Evolutionary conservation across 768 basidiomycete species (phyloP).

Genomic region (Boletales sp.): DNA sequence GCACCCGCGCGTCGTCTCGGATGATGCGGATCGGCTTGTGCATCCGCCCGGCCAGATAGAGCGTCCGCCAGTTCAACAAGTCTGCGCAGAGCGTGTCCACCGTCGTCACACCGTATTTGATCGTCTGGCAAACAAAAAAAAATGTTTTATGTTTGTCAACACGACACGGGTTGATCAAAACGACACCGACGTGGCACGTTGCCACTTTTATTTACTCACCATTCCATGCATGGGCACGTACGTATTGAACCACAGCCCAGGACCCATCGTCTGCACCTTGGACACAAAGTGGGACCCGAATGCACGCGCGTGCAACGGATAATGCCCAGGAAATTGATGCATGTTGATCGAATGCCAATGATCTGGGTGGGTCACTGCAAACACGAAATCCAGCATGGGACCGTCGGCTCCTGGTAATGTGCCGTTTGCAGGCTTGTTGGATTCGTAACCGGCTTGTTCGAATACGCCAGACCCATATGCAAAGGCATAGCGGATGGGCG

Average conservation of each 20-base stretch:
- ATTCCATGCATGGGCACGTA: slow-evolving; percentile 81
- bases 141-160: no score
- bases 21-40: slow-evolving; percentile 96
- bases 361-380: slow-evolving; percentile 88
- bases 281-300: slow-evolving; percentile 84
- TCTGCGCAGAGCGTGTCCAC: slow-evolving; percentile 88
- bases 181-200: background rate
- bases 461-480: slow-evolving; percentile 98
- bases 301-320: slow-evolving; percentile 82
- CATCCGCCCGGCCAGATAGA: slow-evolving; percentile 94
- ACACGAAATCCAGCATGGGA: slow-evolving; percentile 96
- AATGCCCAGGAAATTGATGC: slow-evolving; percentile 87
- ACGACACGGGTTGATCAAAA: background rate
- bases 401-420: slow-evolving; percentile 31
- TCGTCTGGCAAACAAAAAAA: slow-evolving; percentile 51
- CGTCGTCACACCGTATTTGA: slow-evolving; percentile 97
- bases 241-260: slow-evolving; percentile 96
- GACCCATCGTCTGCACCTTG: slow-evolving; percentile 66
- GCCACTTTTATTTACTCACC: slow-evolving; percentile 53
- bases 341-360: slow-evolving; percentile 98
- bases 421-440: slow-evolving; percentile 18
- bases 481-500: slow-evolving; percentile 94
- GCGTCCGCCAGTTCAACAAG: slow-evolving; percentile 85
- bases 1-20: slow-evolving; percentile 87
- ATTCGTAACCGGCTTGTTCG: slow-evolving; percentile 76